These are phyloP conservation scores for Metarhizium anisopliae DNA, from an alignment of 2,329 filamentous ascomycete species.

Conservation along the genomic window DNA sequence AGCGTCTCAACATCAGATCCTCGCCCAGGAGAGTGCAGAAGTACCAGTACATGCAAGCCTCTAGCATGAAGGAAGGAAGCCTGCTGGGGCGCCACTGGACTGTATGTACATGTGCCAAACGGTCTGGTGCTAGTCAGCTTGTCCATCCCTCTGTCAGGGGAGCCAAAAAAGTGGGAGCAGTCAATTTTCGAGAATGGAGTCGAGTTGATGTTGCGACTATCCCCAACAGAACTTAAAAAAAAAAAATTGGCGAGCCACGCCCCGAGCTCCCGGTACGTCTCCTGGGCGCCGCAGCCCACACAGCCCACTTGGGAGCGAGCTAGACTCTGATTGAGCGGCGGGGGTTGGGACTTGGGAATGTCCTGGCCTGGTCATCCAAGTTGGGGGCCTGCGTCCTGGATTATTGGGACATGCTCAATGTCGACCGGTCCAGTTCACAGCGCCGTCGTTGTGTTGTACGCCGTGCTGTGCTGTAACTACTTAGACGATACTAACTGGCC, in stretches of 20 bases:
- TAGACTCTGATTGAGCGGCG: background rate
- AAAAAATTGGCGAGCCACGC: slow-evolving; percentile 12
- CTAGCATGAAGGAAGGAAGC: background rate
- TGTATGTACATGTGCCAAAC: too few relatives aligned
- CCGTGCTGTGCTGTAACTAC: background rate
- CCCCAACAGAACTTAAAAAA: slow-evolving; percentile 35
- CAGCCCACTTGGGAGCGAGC: background rate
- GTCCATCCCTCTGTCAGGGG: background rate
- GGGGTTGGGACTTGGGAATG: background rate
- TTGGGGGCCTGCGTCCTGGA: background rate
- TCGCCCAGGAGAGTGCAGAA: background rate
- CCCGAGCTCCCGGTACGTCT: background rate
- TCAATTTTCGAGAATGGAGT: background rate
- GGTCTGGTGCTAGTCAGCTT: too few relatives aligned
- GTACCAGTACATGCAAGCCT: background rate
- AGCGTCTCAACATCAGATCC: background rate
- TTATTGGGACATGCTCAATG: too few relatives aligned
- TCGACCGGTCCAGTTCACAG: too few relatives aligned
- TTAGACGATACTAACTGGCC: too few relatives aligned
- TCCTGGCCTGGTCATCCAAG: background rate
- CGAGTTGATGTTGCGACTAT: slow-evolving; percentile 11
- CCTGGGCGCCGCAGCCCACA: background rate
- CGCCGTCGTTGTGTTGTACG: too few relatives aligned
- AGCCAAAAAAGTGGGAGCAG: background rate
- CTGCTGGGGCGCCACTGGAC: too few relatives aligned